A percentile compares a stretch with the other conserved stretches of the same genome.
Conservation (phyloP, 495 filamentous ascomycete genomes). For the Glonium stellatum region DNA sequence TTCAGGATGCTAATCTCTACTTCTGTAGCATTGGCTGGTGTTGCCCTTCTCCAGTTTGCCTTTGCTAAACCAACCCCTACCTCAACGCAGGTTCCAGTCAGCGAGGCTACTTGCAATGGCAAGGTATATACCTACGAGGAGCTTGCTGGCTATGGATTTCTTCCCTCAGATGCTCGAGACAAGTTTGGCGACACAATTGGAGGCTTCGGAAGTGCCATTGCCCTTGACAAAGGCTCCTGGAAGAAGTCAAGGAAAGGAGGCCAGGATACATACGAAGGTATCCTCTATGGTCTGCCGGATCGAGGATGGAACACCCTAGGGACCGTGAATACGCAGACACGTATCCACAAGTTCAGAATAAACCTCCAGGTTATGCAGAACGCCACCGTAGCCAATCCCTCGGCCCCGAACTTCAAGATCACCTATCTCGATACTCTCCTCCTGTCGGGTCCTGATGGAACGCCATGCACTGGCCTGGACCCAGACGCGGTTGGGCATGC, state of each 20-base stretch:
- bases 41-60: conserved; percentile 2
- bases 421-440: conserved; percentile 62
- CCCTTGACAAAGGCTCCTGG: conserved; percentile 58
- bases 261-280: conserved; percentile 53
- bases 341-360: conserved; percentile 66
- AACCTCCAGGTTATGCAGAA: conserved; percentile 44
- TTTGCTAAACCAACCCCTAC: conserved; percentile 5
- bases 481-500: conserved; percentile 50
- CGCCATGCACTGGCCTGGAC: conserved; percentile 66
- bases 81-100: conserved; percentile 32
- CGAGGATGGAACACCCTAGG: conserved; percentile 75
- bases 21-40: neutral
- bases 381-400: conserved; percentile 51
- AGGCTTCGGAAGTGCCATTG: conserved; percentile 61
- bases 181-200: conserved; percentile 69
- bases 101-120: conserved; percentile 56
- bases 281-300: conserved; percentile 61
- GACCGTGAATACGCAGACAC: conserved; percentile 64
- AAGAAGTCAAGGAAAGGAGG: conserved; percentile 35
- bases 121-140: conserved; percentile 59
- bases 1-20: conserved; percentile 8
- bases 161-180: conserved; percentile 55
- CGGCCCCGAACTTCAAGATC: conserved; percentile 57
- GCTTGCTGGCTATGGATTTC: conserved; percentile 63
- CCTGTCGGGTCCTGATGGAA: conserved; percentile 59